phyloP scores from a whole-genome alignment of 768 basidiomycete species.

The Russula dissimulans region DNA sequence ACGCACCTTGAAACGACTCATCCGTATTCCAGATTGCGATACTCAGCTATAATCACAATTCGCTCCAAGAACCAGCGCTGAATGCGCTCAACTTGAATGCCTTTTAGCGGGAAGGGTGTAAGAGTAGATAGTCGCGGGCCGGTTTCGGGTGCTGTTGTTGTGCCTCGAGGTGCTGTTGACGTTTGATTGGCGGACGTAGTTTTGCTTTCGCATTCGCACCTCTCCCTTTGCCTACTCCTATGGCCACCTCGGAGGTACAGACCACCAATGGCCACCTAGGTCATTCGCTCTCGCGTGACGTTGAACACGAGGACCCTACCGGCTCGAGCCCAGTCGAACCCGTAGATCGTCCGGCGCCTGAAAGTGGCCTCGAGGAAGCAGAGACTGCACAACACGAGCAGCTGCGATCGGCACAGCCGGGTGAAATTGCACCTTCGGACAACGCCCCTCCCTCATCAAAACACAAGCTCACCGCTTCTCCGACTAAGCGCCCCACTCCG shows the following conservation, averaged over 20 bases:
- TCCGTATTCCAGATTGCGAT: conserved; percentile 49
- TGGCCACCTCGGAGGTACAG: conserved; percentile 6
- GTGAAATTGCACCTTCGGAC: conserved; percentile 10
- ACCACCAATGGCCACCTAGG: conserved; percentile 1
- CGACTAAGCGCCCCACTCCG: conserved; percentile 26
- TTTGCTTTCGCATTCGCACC: neutral
- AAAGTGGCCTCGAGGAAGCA: conserved; percentile 4
- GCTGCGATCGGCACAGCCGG: conserved; percentile 7
- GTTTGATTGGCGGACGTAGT: conserved; percentile 5
- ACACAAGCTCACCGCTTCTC: conserved; percentile 18
- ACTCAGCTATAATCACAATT: conserved; percentile 76
- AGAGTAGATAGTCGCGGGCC: neutral
- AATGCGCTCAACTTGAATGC: conserved; percentile 57
- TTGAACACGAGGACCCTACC: conserved; percentile 31
- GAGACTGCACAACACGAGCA: conserved; percentile 19
- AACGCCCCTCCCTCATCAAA: conserved; percentile 20
- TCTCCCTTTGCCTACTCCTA: neutral
- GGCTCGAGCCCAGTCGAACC: neutral
- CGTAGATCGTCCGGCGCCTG: neutral
- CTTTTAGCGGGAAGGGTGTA: neutral
- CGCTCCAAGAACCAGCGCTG: conserved; percentile 66
- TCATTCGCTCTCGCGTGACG: conserved; percentile 18
- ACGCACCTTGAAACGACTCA: no score
- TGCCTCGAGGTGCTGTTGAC: conserved; percentile 9
- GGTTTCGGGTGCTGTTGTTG: neutral